Base-by-base conservation (phyloP, 805 yeast species). In the Cyberlindnera veronae region DNA sequence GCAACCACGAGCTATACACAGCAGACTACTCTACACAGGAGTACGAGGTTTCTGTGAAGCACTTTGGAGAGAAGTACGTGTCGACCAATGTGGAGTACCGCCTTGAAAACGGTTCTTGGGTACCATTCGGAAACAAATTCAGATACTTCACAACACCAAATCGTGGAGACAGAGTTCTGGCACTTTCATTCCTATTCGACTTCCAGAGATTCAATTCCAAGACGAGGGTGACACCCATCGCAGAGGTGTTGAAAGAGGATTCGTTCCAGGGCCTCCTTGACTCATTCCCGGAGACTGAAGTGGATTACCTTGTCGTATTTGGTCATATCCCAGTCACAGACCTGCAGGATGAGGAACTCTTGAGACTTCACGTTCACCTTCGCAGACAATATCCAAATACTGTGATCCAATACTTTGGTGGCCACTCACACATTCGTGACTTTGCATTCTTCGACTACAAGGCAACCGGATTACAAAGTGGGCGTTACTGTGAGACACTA, bases 351-450 rank as follows among this genome's bases (percentile, higher is more conserved):
- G 57, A 57, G 18, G 63, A 59, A 26, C 52, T 69, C 4, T 49
- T 58, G n/a, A 40, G 51, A 45, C 45, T 71, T 1, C 75, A 70
- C 45, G 31, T 50, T 0, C 61, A 59, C 6, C 61, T 91, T 20
- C 73, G 97, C 44, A 44, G 57, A 19, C 64, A 62, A 20, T 84
- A 76, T 52, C 91, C 95, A 6, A 58, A 69, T 22, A 70, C 73
- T 0, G 67, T 79, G 0, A 84, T 91, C 38, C 96, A 88, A 58
- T 86, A 84, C 52, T 82, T 91, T 62, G 98, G 97, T 2, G 98
- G 97, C 1, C 98, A 91, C 62, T 80, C 95, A 21, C 98, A 91
- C 58, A 79, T 91, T 13, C 69, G 98, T 46, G 98, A 91, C 61
- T 91, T 83, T 60, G 72, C 77, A 7, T 66, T 76, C 4, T 68